Evolutionary conservation across 2,329 filamentous ascomycete species (phyloP).

Genomic region (Neonectria coccinea): DNA sequence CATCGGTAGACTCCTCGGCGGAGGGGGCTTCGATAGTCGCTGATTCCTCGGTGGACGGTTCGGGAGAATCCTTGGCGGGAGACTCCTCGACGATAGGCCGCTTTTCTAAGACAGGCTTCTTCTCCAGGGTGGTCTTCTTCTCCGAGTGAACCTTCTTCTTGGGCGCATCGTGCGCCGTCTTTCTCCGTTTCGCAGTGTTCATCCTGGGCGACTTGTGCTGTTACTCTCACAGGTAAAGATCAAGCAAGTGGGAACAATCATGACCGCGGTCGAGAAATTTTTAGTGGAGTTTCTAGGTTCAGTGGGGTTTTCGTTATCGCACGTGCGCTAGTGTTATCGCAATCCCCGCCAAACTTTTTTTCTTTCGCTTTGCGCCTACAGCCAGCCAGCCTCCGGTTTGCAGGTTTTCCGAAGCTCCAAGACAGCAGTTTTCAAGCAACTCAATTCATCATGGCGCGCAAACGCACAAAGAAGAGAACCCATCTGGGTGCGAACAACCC

Average conservation of each 20-base stretch:
- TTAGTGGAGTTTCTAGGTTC: constrained; percentile 46
- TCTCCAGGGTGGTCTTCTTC: constrained; percentile 18
- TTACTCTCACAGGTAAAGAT: constrained; percentile 3
- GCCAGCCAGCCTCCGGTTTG: constrained; percentile 18
- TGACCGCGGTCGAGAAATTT: constrained; percentile 42
- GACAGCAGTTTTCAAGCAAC: constrained; percentile 29
- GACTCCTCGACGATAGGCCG: constrained; percentile 27
- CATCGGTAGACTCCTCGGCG: constrained; percentile 48
- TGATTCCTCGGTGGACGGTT: constrained; percentile 48
- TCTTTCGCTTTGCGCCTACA: constrained; percentile 44
- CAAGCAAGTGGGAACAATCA: constrained; percentile 2
- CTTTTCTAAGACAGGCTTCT: constrained; percentile 19
- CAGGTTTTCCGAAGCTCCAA: constrained; percentile 29
- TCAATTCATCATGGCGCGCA: constrained; percentile 75
- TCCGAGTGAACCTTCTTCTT: constrained; percentile 23
- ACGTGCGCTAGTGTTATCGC: constrained; percentile 51
- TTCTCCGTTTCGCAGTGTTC: constrained; percentile 57
- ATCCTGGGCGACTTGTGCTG: constrained; percentile 44
- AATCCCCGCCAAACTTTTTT: constrained; percentile 51
- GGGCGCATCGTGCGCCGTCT: constrained; percentile 50
- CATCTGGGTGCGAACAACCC: constrained; percentile 77
- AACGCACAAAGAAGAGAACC: constrained; percentile 88
- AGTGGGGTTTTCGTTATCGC: constrained; percentile 41
- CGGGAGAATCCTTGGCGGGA: constrained; percentile 30
- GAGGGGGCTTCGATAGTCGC: constrained; percentile 50